A percentile compares a stretch with the other conserved stretches of the same genome.
Conservation (phyloP, 306 rosid genomes). For the Gynostemma pentaphyllum region DNA sequence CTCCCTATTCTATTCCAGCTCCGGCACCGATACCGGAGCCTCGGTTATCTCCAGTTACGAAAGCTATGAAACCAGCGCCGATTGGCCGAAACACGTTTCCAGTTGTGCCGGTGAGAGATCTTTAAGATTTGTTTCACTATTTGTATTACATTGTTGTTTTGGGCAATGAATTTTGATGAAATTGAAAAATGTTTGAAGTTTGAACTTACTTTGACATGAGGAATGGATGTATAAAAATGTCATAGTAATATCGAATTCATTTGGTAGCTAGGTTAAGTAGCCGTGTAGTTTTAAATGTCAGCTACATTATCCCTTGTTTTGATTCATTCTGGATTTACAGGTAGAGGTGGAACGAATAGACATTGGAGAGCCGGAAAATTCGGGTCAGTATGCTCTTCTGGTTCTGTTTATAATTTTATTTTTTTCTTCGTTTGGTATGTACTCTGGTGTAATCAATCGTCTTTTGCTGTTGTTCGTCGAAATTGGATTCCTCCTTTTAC, state of each 20-base stretch:
- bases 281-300: not conserved
- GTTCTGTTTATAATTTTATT: not conserved
- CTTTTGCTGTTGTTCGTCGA: too few species aligned
- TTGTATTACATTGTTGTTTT: not conserved
- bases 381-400: constrained; percentile 32
- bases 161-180: not conserved
- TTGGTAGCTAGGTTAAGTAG: not conserved
- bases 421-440: not conserved
- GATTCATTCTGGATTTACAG: constrained; percentile 23
- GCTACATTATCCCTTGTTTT: not conserved
- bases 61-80: constrained; percentile 32
- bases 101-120: constrained; percentile 39
- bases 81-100: constrained; percentile 35
- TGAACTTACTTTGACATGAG: too few species aligned
- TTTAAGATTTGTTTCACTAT: not conserved
- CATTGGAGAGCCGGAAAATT: constrained; percentile 54
- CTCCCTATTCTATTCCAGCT: not conserved
- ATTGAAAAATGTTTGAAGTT: not conserved
- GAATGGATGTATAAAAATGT: too few species aligned
- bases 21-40: constrained; percentile 33
- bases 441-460: not conserved
- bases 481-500: not conserved
- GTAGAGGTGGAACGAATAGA: constrained; percentile 90
- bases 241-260: too few species aligned
- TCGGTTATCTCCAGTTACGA: constrained; percentile 58